A percentile compares a stretch with the other conserved stretches of the same genome.
Evolutionary conservation across 2,329 filamentous ascomycete genomes (phyloP).

Genomic region (Dissoconium aciculare): DNA sequence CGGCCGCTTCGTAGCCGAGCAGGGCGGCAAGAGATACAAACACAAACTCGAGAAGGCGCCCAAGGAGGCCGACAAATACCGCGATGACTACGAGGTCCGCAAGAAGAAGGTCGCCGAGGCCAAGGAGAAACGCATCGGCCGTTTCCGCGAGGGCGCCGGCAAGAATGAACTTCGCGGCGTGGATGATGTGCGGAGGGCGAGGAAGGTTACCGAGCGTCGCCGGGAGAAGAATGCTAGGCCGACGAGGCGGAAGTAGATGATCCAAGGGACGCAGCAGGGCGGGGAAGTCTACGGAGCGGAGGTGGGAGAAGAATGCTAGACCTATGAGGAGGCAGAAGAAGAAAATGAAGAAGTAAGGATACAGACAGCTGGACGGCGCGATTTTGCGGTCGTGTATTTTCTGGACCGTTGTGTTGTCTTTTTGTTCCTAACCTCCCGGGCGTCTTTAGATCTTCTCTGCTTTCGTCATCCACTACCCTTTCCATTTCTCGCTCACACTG

Average conservation of each 20-base stretch:
- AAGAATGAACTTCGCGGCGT: constrained; percentile 69
- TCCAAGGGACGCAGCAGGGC: no score
- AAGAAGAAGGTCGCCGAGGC: constrained; percentile 84
- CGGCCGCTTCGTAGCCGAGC: constrained; percentile 20
- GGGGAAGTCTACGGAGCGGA: constrained; percentile 59
- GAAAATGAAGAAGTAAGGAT: no score
- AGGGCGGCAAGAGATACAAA: constrained; percentile 50
- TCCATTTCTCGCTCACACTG: no score
- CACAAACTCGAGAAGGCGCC: constrained; percentile 80
- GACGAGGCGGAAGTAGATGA: constrained; percentile 9
- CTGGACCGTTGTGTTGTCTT: no score
- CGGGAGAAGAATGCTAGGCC: constrained; percentile 82
- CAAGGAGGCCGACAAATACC: constrained; percentile 81
- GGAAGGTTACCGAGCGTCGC: constrained; percentile 60
- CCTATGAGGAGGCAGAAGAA: constrained; percentile 30
- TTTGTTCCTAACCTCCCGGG: no score
- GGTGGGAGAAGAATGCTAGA: constrained; percentile 75
- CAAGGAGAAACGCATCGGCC: constrained; percentile 65
- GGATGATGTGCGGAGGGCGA: constrained; percentile 71
- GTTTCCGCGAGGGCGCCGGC: constrained; percentile 55
- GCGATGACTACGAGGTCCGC: constrained; percentile 77
- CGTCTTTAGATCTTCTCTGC: no score
- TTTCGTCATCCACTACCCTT: no score
- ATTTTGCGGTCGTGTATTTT: no score
- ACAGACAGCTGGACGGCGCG: constrained; percentile 61